Evolutionary conservation across 176 grass and related monocot species (phyloP), one percentile per base, ranked within the genome.

Genomic region (Chloris gayana): DNA sequence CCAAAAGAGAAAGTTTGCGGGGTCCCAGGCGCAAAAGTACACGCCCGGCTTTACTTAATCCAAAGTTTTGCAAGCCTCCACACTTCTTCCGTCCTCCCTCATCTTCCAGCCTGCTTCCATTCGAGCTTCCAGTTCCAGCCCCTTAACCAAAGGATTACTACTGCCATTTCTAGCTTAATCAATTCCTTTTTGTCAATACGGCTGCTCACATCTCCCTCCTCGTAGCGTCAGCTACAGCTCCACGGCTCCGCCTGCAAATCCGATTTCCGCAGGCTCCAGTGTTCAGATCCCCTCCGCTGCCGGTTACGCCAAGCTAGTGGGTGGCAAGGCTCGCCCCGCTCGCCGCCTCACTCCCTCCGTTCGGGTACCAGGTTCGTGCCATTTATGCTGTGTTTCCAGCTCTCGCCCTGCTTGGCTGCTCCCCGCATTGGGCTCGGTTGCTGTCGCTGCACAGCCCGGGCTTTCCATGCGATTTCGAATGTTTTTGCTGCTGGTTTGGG

Each of bases 201-300:
- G 35, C 2, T 25, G n/a, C 56, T n/a, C 10, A 8, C 56, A 59
- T 59, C 56, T 59, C 56, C 46, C 53, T 45, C 85, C 62, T 24
- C 38, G n/a, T 12, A 47, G 45, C 64, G 27, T 22, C 53, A n/a
- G 31, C 63, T 80, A 54, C 81, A 30, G 18, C 80, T 65, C 85
- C 75, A 68, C 76, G 58, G 12, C 70, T 12, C 51, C 72, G 15
- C 19, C 63, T 70, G 57, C 53, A 66, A 80, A 72, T 80, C 83
- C 70, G 77, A 81, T 85, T 82, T 44, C 29, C 56, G 67, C 80
- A 2, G 37, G 32, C 72, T 37, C 74, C 59, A 9, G 38, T 14
- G 54, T 47, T 60, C 80, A 88, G 86, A 88, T 79, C 86, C 85
- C 73, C 50, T 47, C 56, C 53, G 63, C 44, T 56, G 9, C 14